Conservation (phyloP, 768 basidiomycete genomes). For the Suillus occidentalis region DNA sequence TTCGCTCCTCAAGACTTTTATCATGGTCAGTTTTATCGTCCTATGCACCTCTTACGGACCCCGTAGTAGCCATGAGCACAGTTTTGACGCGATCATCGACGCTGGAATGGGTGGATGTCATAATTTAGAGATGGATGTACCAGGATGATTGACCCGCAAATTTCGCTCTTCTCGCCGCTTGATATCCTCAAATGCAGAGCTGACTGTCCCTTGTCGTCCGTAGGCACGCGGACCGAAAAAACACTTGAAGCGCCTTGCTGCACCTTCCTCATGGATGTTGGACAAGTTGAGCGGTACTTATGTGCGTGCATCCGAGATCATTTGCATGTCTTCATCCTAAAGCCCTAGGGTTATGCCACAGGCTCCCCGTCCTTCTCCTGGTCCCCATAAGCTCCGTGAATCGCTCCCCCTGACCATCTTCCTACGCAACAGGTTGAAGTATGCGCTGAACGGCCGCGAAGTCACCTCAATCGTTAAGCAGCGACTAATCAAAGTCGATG, state of each 20-base stretch:
- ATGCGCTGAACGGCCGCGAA: slow-evolving; percentile 95
- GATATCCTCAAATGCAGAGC: slow-evolving; percentile 5
- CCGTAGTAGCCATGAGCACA: background rate
- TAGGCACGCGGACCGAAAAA: slow-evolving; percentile 99
- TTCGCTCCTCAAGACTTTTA: slow-evolving; percentile 28
- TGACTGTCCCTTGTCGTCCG: slow-evolving; percentile 22
- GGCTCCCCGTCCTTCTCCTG: slow-evolving; percentile 96
- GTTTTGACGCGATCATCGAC: slow-evolving; percentile 3
- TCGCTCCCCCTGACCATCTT: slow-evolving; percentile 96
- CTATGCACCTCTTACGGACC: background rate
- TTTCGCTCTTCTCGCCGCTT: slow-evolving; percentile 1
- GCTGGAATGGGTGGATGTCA: slow-evolving; percentile 29
- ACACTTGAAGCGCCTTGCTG: slow-evolving; percentile 96
- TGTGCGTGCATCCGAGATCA: slow-evolving; percentile 47
- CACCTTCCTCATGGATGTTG: slow-evolving; percentile 99
- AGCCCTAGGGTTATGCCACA: slow-evolving; percentile 26
- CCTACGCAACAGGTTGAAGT: slow-evolving; percentile 98
- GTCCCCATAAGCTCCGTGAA: slow-evolving; percentile 99
- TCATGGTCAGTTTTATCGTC: slow-evolving; percentile 31
- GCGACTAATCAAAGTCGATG: slow-evolving; percentile 97
- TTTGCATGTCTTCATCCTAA: background rate
- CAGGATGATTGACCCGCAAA: slow-evolving; percentile 5
- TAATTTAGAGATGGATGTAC: slow-evolving; percentile 18
- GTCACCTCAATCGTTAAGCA: slow-evolving; percentile 94
- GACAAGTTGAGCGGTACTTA: slow-evolving; percentile 97